Percentiles rank a stretch among this genome's conserved stretches.
These are phyloP conservation scores for Gossypioides kirkii DNA, from an alignment of 345 rosid species.

Conservation along the genomic window DNA sequence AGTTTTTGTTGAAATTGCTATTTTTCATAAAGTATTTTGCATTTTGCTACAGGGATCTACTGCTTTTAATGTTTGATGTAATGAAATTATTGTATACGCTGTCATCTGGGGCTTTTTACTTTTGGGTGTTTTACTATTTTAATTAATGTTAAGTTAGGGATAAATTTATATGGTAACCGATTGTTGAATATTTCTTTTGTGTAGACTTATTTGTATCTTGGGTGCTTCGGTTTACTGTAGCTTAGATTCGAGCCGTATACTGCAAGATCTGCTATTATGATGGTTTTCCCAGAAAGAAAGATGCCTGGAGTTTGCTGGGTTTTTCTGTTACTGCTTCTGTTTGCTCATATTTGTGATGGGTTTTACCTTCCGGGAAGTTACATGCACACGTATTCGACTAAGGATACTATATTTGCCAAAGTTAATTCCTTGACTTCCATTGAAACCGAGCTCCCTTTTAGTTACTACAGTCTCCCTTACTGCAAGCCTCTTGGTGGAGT, in stretches of 20 bases:
- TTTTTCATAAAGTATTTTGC: not conserved
- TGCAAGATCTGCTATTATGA: constrained; percentile 15
- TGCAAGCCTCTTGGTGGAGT: constrained; percentile 49
- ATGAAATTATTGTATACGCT: not conserved
- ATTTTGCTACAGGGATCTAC: not conserved
- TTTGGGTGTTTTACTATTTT: not conserved
- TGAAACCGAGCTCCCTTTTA: constrained; percentile 75
- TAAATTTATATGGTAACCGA: not conserved
- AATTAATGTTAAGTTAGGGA: not conserved
- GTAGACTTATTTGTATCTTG: constrained; percentile 18
- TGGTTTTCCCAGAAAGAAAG: constrained; percentile 21
- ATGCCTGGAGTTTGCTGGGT: constrained; percentile 36
- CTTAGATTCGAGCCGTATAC: constrained; percentile 10
- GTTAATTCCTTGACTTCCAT: constrained; percentile 88
- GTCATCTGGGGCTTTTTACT: not conserved
- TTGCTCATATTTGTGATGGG: constrained; percentile 44
- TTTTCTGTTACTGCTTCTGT: constrained; percentile 37
- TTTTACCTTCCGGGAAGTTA: constrained; percentile 86
- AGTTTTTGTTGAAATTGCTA: not conserved
- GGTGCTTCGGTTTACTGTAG: constrained; percentile 12
- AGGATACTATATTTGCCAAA: constrained; percentile 45
- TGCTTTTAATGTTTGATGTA: not conserved
- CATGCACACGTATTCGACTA: constrained; percentile 61
- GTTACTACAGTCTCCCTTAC: constrained; percentile 81
- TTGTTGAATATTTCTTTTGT: not conserved